Conservation (phyloP, 352 stramenopile species). For the Phytophthora constricta region DNA sequence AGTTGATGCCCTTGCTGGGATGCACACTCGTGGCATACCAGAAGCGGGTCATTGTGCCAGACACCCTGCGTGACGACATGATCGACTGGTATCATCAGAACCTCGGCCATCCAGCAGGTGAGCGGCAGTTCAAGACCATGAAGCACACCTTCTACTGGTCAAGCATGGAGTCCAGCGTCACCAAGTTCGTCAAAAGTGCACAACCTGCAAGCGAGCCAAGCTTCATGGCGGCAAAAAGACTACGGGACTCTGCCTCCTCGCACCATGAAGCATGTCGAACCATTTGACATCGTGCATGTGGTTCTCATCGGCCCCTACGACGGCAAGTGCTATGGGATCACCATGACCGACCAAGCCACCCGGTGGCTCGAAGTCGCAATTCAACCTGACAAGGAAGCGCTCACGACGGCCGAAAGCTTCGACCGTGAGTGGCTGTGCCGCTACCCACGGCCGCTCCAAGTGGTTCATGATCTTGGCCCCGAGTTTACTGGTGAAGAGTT, state of each 20-base stretch:
- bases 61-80: conserved; percentile 3
- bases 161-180: conserved; percentile 1
- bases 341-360: background rate
- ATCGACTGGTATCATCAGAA: conserved; percentile 13
- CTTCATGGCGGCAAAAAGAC: conserved; percentile 10
- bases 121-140: conserved; percentile 2
- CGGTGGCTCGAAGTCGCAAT: background rate
- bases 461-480: background rate
- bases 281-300: conserved; percentile 10
- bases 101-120: background rate
- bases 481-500: conserved; percentile 7
- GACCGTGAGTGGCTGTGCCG: conserved; percentile 7
- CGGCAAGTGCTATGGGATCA: background rate
- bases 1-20: too few relatives aligned
- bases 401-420: conserved; percentile 4
- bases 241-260: background rate
- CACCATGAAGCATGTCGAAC: background rate
- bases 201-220: conserved; percentile 4
- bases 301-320: conserved; percentile 3
- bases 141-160: background rate
- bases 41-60: conserved; percentile 5
- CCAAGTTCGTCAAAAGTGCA: background rate
- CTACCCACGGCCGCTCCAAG: background rate
- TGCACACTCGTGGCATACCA: too few relatives aligned
- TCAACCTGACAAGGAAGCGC: background rate